A percentile compares a stretch with the other conserved stretches of the same genome.
phyloP scores from a whole-genome alignment of 1,284 basidiomycete genomes.

The Pyrrhoderma noxium region DNA sequence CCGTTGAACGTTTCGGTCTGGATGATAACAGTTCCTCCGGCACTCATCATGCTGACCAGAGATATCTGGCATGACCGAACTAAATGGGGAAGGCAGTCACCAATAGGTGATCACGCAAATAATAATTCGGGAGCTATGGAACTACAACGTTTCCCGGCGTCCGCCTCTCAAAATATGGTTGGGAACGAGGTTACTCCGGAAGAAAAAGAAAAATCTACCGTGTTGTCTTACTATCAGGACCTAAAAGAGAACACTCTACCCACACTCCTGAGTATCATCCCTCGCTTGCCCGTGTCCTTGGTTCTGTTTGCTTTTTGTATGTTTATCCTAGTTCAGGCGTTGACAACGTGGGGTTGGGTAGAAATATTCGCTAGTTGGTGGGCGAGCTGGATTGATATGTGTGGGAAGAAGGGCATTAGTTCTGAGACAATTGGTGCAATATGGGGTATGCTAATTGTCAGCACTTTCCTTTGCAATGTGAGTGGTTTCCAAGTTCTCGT shows the following conservation, averaged over 20 bases:
- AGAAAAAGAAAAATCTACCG: slow-evolving; percentile 18
- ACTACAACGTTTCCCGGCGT: neutral
- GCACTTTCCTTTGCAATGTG: slow-evolving; percentile 77
- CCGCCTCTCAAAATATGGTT: neutral
- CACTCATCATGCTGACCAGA: slow-evolving; percentile 35
- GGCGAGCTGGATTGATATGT: slow-evolving; percentile 35
- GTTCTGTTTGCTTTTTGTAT: slow-evolving; percentile 92
- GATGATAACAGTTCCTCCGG: slow-evolving; percentile 86
- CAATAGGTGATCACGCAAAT: neutral
- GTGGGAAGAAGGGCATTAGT: slow-evolving; percentile 23
- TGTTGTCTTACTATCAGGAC: slow-evolving; percentile 21
- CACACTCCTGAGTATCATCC: slow-evolving; percentile 62
- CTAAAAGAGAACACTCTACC: slow-evolving; percentile 48
- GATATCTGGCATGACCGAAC: slow-evolving; percentile 30
- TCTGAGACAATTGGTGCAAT: slow-evolving; percentile 36
- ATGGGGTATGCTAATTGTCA: slow-evolving; percentile 38
- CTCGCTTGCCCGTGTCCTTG: slow-evolving; percentile 72
- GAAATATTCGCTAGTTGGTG: slow-evolving; percentile 77
- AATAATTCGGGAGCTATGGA: neutral
- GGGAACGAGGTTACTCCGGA: neutral
- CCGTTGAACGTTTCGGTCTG: slow-evolving; percentile 49
- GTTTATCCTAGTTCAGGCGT: slow-evolving; percentile 88
- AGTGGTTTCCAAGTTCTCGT: slow-evolving; percentile 23
- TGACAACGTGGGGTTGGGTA: slow-evolving; percentile 88
- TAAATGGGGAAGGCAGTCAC: neutral